Percentiles rank a stretch among this genome's conserved stretches.
Conservation (phyloP, 805 yeast genomes). For the Kodamaea neixiangensis region DNA sequence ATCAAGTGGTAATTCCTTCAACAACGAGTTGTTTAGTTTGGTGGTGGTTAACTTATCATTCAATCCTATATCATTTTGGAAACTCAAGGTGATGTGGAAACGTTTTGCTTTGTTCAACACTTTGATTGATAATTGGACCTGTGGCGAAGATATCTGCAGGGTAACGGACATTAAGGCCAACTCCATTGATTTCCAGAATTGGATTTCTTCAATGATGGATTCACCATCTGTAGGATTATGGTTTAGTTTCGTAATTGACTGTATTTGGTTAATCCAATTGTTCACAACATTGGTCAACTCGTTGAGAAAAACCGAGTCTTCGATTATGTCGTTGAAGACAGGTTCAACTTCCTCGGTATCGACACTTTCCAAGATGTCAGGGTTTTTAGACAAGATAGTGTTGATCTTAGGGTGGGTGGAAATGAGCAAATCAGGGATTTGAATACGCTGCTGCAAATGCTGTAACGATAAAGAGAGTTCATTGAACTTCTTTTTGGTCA, state of each 20-base stretch:
- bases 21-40: slow-evolving; percentile 57
- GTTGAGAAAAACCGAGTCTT: slow-evolving; percentile 56
- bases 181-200: slow-evolving; percentile 78
- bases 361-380: slow-evolving; percentile 13
- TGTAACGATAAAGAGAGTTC: slow-evolving; percentile 70
- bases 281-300: slow-evolving; percentile 69
- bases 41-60: slow-evolving; percentile 53
- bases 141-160: slow-evolving; percentile 56
- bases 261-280: slow-evolving; percentile 69
- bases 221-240: slow-evolving; percentile 58
- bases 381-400: background rate
- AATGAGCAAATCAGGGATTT: slow-evolving; percentile 61
- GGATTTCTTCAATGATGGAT: slow-evolving; percentile 60
- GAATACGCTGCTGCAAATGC: slow-evolving; percentile 66
- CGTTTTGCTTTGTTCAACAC: slow-evolving; percentile 70
- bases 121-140: slow-evolving; percentile 57
- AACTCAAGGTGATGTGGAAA: slow-evolving; percentile 75
- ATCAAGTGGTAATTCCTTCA: slow-evolving; percentile 70
- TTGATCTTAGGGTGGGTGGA: slow-evolving; percentile 53
- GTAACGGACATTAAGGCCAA: slow-evolving; percentile 55
- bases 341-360: slow-evolving; percentile 17
- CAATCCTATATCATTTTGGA: slow-evolving; percentile 71
- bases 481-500: slow-evolving; percentile 61
- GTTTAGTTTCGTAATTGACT: slow-evolving; percentile 52
- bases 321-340: slow-evolving; percentile 24